A percentile compares a stretch with the other conserved stretches of the same genome.
Conservation (phyloP, 495 filamentous ascomycete genomes). For the Beverwykella pulmonaria region DNA sequence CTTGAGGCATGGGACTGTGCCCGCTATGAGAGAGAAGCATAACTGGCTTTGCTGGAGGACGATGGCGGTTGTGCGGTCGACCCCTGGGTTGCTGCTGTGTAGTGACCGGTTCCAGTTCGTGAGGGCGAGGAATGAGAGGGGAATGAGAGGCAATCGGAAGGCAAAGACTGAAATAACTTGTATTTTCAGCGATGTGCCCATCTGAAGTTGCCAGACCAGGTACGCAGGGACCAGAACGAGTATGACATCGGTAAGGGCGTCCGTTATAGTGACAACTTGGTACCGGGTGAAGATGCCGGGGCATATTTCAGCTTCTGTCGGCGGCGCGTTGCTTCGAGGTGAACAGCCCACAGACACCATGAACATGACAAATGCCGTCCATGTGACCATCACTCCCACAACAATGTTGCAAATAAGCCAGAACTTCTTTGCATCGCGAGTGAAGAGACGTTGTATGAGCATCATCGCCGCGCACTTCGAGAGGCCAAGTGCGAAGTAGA, state of each 20-base stretch:
- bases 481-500: slow-evolving; percentile 25
- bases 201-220: slow-evolving; percentile 35
- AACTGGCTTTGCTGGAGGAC: slow-evolving; percentile 35
- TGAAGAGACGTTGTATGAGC: slow-evolving; percentile 33
- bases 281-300: slow-evolving; percentile 24
- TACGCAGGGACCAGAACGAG: slow-evolving; percentile 19
- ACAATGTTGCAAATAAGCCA: slow-evolving; percentile 30
- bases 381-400: slow-evolving; percentile 5
- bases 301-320: slow-evolving; percentile 4
- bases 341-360: slow-evolving; percentile 23
- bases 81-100: slow-evolving; percentile 17
- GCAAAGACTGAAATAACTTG: slow-evolving; percentile 35
- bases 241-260: slow-evolving; percentile 27
- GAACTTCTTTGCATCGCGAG: slow-evolving; percentile 25
- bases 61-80: slow-evolving; percentile 18
- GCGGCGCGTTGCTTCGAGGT: background rate
- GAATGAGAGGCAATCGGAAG: slow-evolving; percentile 28
- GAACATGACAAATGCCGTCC: slow-evolving; percentile 11
- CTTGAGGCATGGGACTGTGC: slow-evolving; percentile 35
- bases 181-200: slow-evolving; percentile 15
- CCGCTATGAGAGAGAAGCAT: slow-evolving; percentile 34
- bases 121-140: slow-evolving; percentile 7
- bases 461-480: slow-evolving; percentile 30
- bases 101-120: slow-evolving; percentile 5
- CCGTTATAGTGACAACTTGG: slow-evolving; percentile 22